A percentile compares a stretch with the other conserved stretches of the same genome.
Conservation (phyloP, 2,329 filamentous ascomycete species). For the Sphaerulina vaccinii region DNA sequence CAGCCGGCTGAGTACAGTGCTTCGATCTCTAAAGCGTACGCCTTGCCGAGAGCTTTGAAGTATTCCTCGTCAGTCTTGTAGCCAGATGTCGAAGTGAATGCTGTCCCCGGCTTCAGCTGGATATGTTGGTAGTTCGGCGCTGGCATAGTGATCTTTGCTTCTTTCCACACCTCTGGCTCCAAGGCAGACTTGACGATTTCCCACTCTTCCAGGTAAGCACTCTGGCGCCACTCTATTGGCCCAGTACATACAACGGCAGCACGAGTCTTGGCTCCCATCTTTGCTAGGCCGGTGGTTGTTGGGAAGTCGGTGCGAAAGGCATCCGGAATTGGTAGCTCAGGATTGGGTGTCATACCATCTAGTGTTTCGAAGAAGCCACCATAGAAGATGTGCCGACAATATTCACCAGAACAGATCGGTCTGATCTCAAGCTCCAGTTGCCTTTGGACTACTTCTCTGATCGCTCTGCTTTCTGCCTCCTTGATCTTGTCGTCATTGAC, state of each 20-base stretch:
- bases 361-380: conserved; percentile 32
- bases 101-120: conserved; percentile 31
- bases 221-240: conserved; percentile 24
- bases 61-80: conserved; percentile 32
- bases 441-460: conserved; percentile 61
- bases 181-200: conserved; percentile 20
- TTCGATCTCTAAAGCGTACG: conserved; percentile 26
- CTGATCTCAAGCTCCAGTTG: conserved; percentile 62
- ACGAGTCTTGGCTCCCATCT: conserved; percentile 23
- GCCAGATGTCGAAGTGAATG: conserved; percentile 26
- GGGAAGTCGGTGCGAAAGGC: conserved; percentile 30
- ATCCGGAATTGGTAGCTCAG: conserved; percentile 20
- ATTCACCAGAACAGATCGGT: conserved; percentile 67
- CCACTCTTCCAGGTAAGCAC: conserved; percentile 30
- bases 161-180: conserved; percentile 17
- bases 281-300: conserved; percentile 22
- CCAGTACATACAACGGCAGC: conserved; percentile 28
- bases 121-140: conserved; percentile 35
- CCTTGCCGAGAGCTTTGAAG: conserved; percentile 30
- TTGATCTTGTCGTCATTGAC: conserved; percentile 45
- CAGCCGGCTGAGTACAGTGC: conserved; percentile 28
- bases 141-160: conserved; percentile 32
- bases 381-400: conserved; percentile 40
- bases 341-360: conserved; percentile 21
- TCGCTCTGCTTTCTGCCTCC: conserved; percentile 62